Evolutionary conservation across 1,284 basidiomycete species (phyloP).

Genomic region (Boletus sp.): DNA sequence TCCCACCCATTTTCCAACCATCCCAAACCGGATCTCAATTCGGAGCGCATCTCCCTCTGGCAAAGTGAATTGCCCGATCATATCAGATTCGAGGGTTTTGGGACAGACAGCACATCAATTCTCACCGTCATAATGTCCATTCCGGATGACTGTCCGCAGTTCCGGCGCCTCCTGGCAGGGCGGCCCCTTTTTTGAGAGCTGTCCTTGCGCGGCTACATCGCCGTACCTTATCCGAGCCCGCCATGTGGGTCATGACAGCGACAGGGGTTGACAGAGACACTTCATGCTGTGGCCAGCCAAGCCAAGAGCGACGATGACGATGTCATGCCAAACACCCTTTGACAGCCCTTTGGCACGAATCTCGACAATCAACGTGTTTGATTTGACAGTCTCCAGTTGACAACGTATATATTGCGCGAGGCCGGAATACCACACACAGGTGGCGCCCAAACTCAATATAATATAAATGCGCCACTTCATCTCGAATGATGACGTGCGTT

Average conservation of each 20-base stretch:
- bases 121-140: constrained; percentile 26
- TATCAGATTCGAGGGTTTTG: constrained; percentile 8
- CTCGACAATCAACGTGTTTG: constrained; percentile 7
- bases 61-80: constrained; percentile 27
- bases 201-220: constrained; percentile 1
- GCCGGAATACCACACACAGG: constrained; percentile 5
- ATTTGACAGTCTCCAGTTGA: constrained; percentile 9
- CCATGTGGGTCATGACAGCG: constrained; percentile 13
- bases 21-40: constrained; percentile 27
- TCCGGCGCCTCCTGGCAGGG: constrained; percentile 7
- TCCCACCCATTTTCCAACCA: constrained; percentile 11
- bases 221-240: constrained; percentile 23
- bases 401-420: constrained; percentile 7
- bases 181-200: constrained; percentile 10
- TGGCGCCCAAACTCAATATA: constrained; percentile 8
- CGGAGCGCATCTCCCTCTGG: constrained; percentile 14
- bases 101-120: constrained; percentile 13
- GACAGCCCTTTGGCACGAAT: constrained; percentile 5
- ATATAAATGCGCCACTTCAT: constrained; percentile 30
- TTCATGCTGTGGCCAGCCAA: constrained; percentile 6
- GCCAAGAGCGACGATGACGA: neutral
- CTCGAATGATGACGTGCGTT: constrained; percentile 11
- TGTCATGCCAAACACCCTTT: constrained; percentile 10
- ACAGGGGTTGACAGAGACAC: constrained; percentile 17
- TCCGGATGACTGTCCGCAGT: constrained; percentile 14